Evolutionary conservation across 2,329 filamentous ascomycete genomes (phyloP).

Genomic region (Colletotrichum cordylinicola): DNA sequence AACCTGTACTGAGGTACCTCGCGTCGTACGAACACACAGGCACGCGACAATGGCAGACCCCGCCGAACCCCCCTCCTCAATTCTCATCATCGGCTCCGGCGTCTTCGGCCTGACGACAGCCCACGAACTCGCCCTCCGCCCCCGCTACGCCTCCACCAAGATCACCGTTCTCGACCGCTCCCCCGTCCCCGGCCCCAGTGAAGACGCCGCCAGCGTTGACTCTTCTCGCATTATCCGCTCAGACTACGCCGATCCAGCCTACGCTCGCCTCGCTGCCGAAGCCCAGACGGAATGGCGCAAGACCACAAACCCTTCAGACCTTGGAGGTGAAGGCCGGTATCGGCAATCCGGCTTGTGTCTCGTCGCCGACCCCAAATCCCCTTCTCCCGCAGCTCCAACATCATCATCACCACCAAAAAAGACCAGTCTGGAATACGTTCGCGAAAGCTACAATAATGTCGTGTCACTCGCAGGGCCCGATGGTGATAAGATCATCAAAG

Average conservation of each 20-base stretch:
- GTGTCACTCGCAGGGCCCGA: conserved; percentile 49
- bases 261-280: conserved; percentile 73
- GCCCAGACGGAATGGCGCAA: conserved; percentile 76
- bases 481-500: conserved; percentile 43
- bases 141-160: conserved; percentile 54
- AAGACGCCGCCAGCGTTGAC: conserved; percentile 67
- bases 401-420: conserved; percentile 30
- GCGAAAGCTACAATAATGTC: conserved; percentile 66
- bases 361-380: conserved; percentile 46
- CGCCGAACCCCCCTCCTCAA: conserved; percentile 44
- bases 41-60: neutral
- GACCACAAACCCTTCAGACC: conserved; percentile 52
- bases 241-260: conserved; percentile 84
- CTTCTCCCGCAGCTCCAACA: neutral
- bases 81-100: conserved; percentile 74
- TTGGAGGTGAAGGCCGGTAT: conserved; percentile 72
- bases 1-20: neutral
- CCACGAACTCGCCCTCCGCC: conserved; percentile 69
- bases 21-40: neutral
- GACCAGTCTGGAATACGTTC: conserved; percentile 63
- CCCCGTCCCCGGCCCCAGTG: conserved; percentile 50
- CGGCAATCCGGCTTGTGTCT: conserved; percentile 73
- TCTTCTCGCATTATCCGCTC: conserved; percentile 68
- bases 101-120: conserved; percentile 69
- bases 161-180: conserved; percentile 68